These are phyloP conservation scores for Cercospora zeae-maydis DNA, from an alignment of 2,329 filamentous ascomycete genomes.

Conservation along the genomic window DNA sequence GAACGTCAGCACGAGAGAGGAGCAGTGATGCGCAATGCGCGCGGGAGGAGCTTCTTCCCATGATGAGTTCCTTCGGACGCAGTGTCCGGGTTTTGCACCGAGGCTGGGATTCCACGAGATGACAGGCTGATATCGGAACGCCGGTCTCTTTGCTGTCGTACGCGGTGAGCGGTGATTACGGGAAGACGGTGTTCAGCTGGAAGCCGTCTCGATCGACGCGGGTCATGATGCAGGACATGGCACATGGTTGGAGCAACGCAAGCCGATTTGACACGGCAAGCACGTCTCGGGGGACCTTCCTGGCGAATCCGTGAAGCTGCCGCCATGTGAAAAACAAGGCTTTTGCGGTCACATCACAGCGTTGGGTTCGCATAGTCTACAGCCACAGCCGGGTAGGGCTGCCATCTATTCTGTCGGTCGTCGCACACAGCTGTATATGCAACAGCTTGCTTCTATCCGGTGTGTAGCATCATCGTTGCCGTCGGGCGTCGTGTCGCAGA, in stretches of 20 bases:
- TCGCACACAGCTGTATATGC: not conserved
- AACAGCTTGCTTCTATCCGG: not conserved
- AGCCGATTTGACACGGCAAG: constrained; percentile 1
- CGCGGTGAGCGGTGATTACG: constrained; percentile 5
- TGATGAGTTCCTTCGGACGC: constrained; percentile 10
- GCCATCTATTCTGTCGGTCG: not conserved
- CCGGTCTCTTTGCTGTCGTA: not conserved
- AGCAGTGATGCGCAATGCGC: constrained; percentile 10
- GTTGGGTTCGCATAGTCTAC: constrained; percentile 9
- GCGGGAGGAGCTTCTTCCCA: constrained; percentile 11
- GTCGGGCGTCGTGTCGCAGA: not conserved
- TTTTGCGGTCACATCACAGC: constrained; percentile 1
- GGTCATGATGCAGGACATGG: constrained; percentile 12
- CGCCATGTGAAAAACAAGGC: constrained; percentile 7
- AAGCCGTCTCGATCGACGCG: constrained; percentile 12
- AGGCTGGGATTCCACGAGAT: constrained; percentile 9
- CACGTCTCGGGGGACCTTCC: constrained; percentile 4
- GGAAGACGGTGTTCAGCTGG: constrained; percentile 7
- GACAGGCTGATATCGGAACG: constrained; percentile 8
- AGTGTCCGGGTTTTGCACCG: not conserved
- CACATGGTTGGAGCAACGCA: not conserved
- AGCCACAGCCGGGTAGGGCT: constrained; percentile 5
- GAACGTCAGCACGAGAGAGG: constrained; percentile 9
- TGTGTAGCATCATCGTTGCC: constrained; percentile 3
- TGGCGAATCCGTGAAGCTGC: constrained; percentile 2